These are phyloP conservation scores for Cryptosporidium viatorum DNA, from an alignment of 169 alveolate genomes.

Conservation along the genomic window DNA sequence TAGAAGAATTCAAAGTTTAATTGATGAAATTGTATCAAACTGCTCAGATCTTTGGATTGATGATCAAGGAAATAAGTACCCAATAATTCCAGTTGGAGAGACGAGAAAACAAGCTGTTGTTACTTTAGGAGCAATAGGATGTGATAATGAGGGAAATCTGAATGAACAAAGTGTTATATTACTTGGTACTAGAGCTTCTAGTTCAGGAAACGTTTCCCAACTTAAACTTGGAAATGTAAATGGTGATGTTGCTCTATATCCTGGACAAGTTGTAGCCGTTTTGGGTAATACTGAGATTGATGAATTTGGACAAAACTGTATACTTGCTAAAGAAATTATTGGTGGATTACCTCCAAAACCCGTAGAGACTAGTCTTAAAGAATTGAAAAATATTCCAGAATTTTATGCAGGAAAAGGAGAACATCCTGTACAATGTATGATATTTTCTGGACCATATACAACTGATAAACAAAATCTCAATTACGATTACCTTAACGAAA, in stretches of 20 bases:
- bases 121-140: slow-evolving; percentile 52
- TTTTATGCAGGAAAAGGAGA: slow-evolving; percentile 25
- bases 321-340: slow-evolving; percentile 54
- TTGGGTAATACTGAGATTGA: slow-evolving; percentile 59
- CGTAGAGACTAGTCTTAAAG: not conserved
- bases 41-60: slow-evolving; percentile 62
- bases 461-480: not conserved
- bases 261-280: slow-evolving; percentile 68
- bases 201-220: slow-evolving; percentile 43
- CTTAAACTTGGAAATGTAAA: slow-evolving; percentile 5
- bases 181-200: slow-evolving; percentile 39
- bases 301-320: slow-evolving; percentile 53
- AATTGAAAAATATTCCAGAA: not conserved
- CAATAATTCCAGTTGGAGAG: slow-evolving; percentile 60
- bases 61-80: slow-evolving; percentile 60
- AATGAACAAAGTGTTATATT: slow-evolving; percentile 46
- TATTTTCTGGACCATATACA: slow-evolving; percentile 68
- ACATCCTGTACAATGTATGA: slow-evolving; percentile 65
- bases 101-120: slow-evolving; percentile 46
- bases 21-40: slow-evolving; percentile 43
- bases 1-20: slow-evolving; percentile 32
- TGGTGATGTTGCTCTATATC: slow-evolving; percentile 36
- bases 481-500: slow-evolving; percentile 17
- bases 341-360: slow-evolving; percentile 68
- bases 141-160: slow-evolving; percentile 65